Conservation (phyloP, 768 basidiomycete species). For the Rhodotorula graminis region DNA sequence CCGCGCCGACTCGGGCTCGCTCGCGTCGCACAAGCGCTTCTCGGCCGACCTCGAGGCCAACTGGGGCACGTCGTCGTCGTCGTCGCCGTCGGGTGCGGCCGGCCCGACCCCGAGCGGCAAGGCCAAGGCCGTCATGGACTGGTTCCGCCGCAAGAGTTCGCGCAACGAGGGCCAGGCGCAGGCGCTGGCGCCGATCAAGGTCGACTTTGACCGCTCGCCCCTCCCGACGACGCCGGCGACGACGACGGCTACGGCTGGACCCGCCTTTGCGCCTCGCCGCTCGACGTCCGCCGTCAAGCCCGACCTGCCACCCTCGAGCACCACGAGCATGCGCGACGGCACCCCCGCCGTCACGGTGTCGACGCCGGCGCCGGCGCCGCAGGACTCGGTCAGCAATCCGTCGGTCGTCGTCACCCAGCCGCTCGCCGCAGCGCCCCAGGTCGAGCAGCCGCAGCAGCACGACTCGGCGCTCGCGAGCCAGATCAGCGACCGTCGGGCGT, state of each 20-base stretch:
- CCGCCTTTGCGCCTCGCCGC: not conserved
- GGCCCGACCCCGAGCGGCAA: conserved; percentile 59
- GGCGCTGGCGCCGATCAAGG: conserved; percentile 10
- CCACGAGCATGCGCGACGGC: conserved; percentile 3
- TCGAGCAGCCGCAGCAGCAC: not conserved
- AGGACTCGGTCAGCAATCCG: conserved; percentile 34
- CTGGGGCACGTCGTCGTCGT: conserved; percentile 1
- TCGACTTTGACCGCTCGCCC: conserved; percentile 28
- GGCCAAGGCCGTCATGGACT: conserved; percentile 94
- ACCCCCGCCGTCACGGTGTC: not conserved
- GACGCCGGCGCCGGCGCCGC: conserved; percentile 7
- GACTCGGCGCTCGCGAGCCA: conserved; percentile 27
- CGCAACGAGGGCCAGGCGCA: not conserved
- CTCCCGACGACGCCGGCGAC: too few species aligned
- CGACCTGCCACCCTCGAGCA: conserved; percentile 1
- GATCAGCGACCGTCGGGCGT: conserved; percentile 10
- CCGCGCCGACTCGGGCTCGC: not conserved
- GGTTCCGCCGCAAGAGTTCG: conserved; percentile 64
- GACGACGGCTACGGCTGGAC: not conserved
- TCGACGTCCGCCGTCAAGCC: not conserved
- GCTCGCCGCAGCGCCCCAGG: not conserved
- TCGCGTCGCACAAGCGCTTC: conserved; percentile 3
- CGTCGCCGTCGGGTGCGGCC: conserved; percentile 11
- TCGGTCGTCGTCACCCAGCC: conserved; percentile 9
- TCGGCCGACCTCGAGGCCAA: conserved; percentile 36